phyloP scores from a whole-genome alignment of 441 rosid genomes.

The Adansonia rubrostipa region DNA sequence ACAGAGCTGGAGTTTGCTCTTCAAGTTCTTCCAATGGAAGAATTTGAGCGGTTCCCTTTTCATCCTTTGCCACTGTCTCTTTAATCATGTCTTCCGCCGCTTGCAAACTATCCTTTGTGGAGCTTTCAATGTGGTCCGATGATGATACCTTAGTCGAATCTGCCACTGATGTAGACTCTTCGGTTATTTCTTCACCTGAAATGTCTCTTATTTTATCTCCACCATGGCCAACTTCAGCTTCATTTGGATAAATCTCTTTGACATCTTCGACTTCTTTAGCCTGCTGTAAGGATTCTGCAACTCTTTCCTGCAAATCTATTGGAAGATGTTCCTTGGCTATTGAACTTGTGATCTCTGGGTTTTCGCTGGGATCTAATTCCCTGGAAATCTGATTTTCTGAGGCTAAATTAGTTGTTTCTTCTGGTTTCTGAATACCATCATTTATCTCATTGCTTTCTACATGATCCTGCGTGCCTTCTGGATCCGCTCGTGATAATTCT shows the following conservation, averaged over 20 bases:
- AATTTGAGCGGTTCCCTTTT: not conserved
- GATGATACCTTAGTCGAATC: conserved; percentile 42
- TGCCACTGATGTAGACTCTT: conserved; percentile 31
- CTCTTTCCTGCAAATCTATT: conserved; percentile 27
- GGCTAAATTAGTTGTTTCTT: conserved; percentile 27
- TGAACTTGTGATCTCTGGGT: conserved; percentile 26
- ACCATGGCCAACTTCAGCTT: conserved; percentile 33
- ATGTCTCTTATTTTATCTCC: conserved; percentile 12
- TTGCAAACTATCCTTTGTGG: conserved; percentile 34
- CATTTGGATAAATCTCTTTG: conserved; percentile 33
- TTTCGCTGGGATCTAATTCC: conserved; percentile 31
- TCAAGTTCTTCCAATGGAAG: conserved; percentile 13
- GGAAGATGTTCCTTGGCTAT: conserved; percentile 27
- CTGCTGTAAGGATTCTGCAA: conserved; percentile 34
- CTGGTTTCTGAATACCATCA: conserved; percentile 35
- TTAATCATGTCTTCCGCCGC: conserved; percentile 27
- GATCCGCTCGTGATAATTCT: conserved; percentile 31
- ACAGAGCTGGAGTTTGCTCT: not conserved
- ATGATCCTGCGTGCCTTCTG: conserved; percentile 30
- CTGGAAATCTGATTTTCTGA: conserved; percentile 33
- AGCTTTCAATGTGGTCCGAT: conserved; percentile 40
- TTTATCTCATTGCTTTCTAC: conserved; percentile 31
- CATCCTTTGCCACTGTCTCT: conserved; percentile 22
- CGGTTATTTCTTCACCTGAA: conserved; percentile 26
- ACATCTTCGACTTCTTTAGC: conserved; percentile 34